Conservation (phyloP, 768 basidiomycete species). For the Calocera viscosa region DNA sequence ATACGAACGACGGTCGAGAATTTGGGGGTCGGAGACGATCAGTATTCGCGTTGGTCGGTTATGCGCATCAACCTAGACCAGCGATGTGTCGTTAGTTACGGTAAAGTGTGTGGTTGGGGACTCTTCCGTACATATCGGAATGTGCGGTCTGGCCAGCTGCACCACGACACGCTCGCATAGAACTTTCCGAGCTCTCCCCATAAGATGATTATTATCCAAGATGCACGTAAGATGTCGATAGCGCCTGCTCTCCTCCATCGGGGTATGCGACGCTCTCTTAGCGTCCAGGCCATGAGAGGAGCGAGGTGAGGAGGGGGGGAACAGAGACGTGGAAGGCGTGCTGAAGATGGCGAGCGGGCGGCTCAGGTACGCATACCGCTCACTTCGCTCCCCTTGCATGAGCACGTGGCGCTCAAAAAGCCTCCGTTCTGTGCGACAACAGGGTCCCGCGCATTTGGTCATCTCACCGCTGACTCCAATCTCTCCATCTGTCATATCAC, state of each 20-base stretch:
- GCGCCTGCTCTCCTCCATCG: conserved; percentile 10
- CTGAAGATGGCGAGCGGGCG: not conserved
- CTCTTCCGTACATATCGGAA: conserved; percentile 13
- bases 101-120: not conserved
- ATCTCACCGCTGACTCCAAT: not conserved
- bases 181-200: conserved; percentile 64
- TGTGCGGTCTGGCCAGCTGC: conserved; percentile 47
- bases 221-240: conserved; percentile 36
- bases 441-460: not conserved
- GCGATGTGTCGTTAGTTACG: conserved; percentile 17
- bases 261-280: conserved; percentile 7
- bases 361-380: not conserved
- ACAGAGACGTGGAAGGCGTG: not conserved
- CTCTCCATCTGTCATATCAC: not conserved
- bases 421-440: not conserved
- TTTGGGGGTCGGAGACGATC: conserved; percentile 80
- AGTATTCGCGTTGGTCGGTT: conserved; percentile 45
- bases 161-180: conserved; percentile 34
- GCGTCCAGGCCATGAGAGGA: conserved; percentile 6
- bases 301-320: not conserved
- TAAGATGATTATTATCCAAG: conserved; percentile 51
- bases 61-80: conserved; percentile 12
- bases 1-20: conserved; percentile 65
- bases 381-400: not conserved
- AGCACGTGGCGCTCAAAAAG: not conserved